Evolutionary conservation across 2,329 filamentous ascomycete genomes (phyloP).

Genomic region (Aspergillus sp.): DNA sequence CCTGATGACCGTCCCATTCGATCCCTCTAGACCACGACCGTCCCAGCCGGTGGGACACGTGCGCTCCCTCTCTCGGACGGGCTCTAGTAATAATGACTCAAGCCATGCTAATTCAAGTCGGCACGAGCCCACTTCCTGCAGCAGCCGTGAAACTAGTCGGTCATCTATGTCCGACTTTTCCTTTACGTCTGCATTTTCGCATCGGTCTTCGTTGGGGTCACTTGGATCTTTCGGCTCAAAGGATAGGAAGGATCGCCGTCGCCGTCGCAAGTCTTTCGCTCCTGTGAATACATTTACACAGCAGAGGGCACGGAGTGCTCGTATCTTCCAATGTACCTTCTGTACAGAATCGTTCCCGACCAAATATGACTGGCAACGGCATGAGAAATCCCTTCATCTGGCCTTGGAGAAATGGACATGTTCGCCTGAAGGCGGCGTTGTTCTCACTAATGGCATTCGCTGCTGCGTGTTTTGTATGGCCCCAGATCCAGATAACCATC

Average conservation of each 20-base stretch:
- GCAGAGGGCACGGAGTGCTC: slow-evolving; percentile 34
- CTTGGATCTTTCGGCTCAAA: slow-evolving; percentile 51
- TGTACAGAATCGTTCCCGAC: slow-evolving; percentile 49
- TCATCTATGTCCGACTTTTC: slow-evolving; percentile 49
- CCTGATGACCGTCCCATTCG: slow-evolving; percentile 39
- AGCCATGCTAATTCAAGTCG: slow-evolving; percentile 45
- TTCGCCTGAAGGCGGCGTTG: slow-evolving; percentile 48
- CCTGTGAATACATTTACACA: slow-evolving; percentile 34
- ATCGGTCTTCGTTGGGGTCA: slow-evolving; percentile 48
- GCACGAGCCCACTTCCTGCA: slow-evolving; percentile 40
- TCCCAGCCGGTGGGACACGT: slow-evolving; percentile 23
- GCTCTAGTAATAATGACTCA: slow-evolving; percentile 46
- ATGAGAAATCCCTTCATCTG: slow-evolving; percentile 52
- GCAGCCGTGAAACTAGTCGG: slow-evolving; percentile 46
- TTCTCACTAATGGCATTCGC: slow-evolving; percentile 42
- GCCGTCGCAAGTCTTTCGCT: slow-evolving; percentile 43
- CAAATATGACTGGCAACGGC: slow-evolving; percentile 53
- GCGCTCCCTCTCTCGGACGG: slow-evolving; percentile 31
- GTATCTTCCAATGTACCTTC: slow-evolving; percentile 52
- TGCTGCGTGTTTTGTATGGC: slow-evolving; percentile 53
- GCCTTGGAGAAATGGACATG: slow-evolving; percentile 54
- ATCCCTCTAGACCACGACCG: slow-evolving; percentile 23
- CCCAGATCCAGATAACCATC: slow-evolving; percentile 46
- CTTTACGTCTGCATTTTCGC: slow-evolving; percentile 49
- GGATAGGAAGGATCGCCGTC: slow-evolving; percentile 51